Evolutionary conservation across 805 yeast species (phyloP).

Genomic region (Wickerhamomyces ciferrii): DNA sequence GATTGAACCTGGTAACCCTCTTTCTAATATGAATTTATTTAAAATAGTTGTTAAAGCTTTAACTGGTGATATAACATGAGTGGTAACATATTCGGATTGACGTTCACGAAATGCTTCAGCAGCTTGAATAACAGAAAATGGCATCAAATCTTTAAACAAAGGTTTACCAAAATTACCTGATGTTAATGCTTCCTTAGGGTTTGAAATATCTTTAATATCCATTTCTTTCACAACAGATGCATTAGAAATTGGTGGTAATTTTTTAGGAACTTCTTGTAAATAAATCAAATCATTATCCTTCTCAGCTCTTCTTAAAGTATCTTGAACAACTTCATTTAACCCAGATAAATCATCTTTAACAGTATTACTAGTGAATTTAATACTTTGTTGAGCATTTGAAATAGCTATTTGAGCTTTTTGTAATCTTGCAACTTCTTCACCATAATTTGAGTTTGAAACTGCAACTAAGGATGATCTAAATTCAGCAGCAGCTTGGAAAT

Average conservation of each 20-base stretch:
- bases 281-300: constrained; percentile 81
- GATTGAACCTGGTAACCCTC: constrained; percentile 56
- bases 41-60: constrained; percentile 39
- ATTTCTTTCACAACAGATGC: constrained; percentile 53
- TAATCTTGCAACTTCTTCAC: constrained; percentile 65
- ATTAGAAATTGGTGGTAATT: constrained; percentile 37
- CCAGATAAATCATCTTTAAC: constrained; percentile 50
- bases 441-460: constrained; percentile 50
- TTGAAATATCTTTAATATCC: constrained; percentile 30
- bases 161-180: constrained; percentile 19
- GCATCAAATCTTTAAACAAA: constrained; percentile 60
- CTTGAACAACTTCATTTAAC: constrained; percentile 38
- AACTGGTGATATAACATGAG: constrained; percentile 43
- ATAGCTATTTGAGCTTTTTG: constrained; percentile 35
- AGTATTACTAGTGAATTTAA: constrained; percentile 34
- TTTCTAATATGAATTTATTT: constrained; percentile 36
- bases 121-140: constrained; percentile 58
- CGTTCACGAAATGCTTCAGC: constrained; percentile 67
- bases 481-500: constrained; percentile 68
- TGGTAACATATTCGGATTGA: constrained; percentile 45
- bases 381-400: constrained; percentile 28
- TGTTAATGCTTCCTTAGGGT: constrained; percentile 22
- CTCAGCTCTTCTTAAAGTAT: constrained; percentile 49
- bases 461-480: constrained; percentile 52
- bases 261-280: constrained; percentile 56